phyloP scores from a whole-genome alignment of 176 grass and related monocot genomes.

The Poa annua region DNA sequence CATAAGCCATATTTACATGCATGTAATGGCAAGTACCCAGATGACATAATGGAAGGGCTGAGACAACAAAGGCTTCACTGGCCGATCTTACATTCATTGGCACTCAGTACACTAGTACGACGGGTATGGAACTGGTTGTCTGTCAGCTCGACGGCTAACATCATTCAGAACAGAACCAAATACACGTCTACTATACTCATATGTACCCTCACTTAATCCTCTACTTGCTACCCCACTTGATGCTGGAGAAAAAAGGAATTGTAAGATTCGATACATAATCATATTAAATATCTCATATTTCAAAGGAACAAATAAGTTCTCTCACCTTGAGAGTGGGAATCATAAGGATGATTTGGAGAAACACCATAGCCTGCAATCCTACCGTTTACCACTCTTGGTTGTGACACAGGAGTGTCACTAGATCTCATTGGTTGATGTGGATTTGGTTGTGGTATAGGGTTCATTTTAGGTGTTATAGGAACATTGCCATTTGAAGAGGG shows the following conservation, averaged over 20 bases:
- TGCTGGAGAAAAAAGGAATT: conserved; percentile 54
- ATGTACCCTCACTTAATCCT: conserved; percentile 58
- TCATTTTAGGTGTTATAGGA: conserved; percentile 60
- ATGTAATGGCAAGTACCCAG: conserved; percentile 42
- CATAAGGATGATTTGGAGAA: conserved; percentile 53
- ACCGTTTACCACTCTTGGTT: conserved; percentile 43
- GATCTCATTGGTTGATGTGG: conserved; percentile 40
- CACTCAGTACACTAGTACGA: conserved; percentile 57
- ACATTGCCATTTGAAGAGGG: conserved; percentile 53
- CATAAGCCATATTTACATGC: conserved; percentile 58
- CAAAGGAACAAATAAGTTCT: conserved; percentile 23
- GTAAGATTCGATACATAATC: conserved; percentile 44
- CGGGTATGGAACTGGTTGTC: conserved; percentile 54
- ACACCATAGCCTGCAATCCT: conserved; percentile 48
- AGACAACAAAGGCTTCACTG: conserved; percentile 37
- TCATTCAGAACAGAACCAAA: conserved; percentile 81
- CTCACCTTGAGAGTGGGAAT: conserved; percentile 50
- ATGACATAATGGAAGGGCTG: conserved; percentile 37
- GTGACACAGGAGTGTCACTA: conserved; percentile 48
- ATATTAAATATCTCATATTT: conserved; percentile 19
- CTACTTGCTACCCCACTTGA: conserved; percentile 57
- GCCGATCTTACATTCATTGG: conserved; percentile 19
- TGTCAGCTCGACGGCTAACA: conserved; percentile 50
- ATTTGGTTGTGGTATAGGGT: conserved; percentile 54
- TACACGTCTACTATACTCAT: conserved; percentile 76